Evolutionary conservation across 2,329 filamentous ascomycete genomes (phyloP).

Genomic region (Penicillium fuscoglaucum): DNA sequence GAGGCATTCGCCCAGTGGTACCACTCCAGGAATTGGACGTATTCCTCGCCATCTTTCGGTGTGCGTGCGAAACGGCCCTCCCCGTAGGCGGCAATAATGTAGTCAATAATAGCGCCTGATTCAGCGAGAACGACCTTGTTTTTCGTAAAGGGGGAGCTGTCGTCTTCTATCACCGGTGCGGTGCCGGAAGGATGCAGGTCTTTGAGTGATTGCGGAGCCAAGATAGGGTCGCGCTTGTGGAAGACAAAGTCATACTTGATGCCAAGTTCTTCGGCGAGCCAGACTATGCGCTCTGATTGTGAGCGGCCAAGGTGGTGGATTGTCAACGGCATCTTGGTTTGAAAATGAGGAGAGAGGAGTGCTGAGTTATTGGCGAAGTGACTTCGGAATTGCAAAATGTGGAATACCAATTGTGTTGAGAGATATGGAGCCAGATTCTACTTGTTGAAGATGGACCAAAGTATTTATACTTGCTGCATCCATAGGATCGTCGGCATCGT

Average conservation of each 20-base stretch:
- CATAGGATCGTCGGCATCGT: not conserved
- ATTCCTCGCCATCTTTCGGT: constrained; percentile 22
- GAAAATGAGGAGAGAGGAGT: not conserved
- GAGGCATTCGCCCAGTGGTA: constrained; percentile 26
- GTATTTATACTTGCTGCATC: not conserved
- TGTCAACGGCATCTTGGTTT: constrained; percentile 21
- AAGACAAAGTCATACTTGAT: constrained; percentile 22
- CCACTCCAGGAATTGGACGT: constrained; percentile 24
- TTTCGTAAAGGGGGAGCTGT: constrained; percentile 21
- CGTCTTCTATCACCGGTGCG: constrained; percentile 26
- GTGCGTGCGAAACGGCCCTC: constrained; percentile 19
- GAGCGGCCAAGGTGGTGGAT: constrained; percentile 24
- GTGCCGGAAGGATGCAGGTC: constrained; percentile 24
- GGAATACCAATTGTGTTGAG: not conserved
- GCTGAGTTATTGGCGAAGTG: not conserved
- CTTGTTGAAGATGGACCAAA: not conserved
- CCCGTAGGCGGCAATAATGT: constrained; percentile 23
- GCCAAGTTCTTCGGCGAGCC: constrained; percentile 27
- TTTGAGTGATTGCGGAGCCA: constrained; percentile 24
- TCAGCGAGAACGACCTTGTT: constrained; percentile 20
- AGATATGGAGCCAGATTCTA: not conserved
- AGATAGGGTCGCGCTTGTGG: constrained; percentile 25
- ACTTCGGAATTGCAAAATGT: too few species aligned
- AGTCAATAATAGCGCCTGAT: constrained; percentile 24
- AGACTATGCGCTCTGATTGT: constrained; percentile 29